Evolutionary conservation across 1,139 yeast genomes (phyloP).

Genomic region (Geotrichum reessii): DNA sequence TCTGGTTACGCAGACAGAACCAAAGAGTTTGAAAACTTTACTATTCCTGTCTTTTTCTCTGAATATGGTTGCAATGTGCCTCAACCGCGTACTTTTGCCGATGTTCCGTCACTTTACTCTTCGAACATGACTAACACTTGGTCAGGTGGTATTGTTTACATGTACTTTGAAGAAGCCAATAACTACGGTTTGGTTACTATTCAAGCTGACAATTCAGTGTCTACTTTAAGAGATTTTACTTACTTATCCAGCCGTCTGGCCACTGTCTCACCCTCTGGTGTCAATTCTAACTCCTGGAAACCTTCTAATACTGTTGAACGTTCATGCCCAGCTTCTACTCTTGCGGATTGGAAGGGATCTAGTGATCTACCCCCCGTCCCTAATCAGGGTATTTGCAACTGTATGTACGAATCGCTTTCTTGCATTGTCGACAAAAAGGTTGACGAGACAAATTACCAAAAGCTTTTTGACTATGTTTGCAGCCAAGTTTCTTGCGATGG

Average conservation of each 20-base stretch:
- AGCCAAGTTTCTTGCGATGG: slow-evolving; percentile 39
- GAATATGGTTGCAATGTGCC: slow-evolving; percentile 86
- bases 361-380: slow-evolving; percentile 65
- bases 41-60: slow-evolving; percentile 81
- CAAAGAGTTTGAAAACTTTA: slow-evolving; percentile 56
- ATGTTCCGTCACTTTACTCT: slow-evolving; percentile 47
- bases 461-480: slow-evolving; percentile 52
- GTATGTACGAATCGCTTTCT: slow-evolving; percentile 45
- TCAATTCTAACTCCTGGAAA: slow-evolving; percentile 46
- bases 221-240: slow-evolving; percentile 54
- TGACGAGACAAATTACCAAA: slow-evolving; percentile 46
- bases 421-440: slow-evolving; percentile 50
- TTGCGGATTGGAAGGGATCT: slow-evolving; percentile 50
- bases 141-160: slow-evolving; percentile 93
- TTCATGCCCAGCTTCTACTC: slow-evolving; percentile 48
- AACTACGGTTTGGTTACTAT: slow-evolving; percentile 72
- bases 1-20: slow-evolving; percentile 80
- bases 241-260: slow-evolving; percentile 50
- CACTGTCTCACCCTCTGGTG: slow-evolving; percentile 53
- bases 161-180: slow-evolving; percentile 80
- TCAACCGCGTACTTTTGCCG: slow-evolving; percentile 69
- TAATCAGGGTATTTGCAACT: slow-evolving; percentile 52
- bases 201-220: slow-evolving; percentile 44
- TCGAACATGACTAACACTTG: slow-evolving; percentile 70
- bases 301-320: slow-evolving; percentile 44